phyloP scores from a whole-genome alignment of 225 moss, liverwort and hornwort species.

The Polytrichum commune region DNA sequence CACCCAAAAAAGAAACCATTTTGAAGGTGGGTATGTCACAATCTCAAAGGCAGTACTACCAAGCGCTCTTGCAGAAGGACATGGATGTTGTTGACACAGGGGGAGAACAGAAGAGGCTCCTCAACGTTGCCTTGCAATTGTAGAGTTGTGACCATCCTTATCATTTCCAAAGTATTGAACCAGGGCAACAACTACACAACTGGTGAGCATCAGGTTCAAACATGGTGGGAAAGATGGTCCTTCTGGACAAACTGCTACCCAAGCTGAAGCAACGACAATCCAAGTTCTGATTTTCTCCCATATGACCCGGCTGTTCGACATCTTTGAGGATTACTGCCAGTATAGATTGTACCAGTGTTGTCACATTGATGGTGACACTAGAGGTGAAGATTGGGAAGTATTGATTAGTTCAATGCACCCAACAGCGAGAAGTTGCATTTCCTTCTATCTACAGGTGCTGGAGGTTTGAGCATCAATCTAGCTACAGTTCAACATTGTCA shows the following conservation, averaged over 20 bases:
- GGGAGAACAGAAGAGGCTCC: conserved; percentile 93
- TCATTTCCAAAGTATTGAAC: conserved; percentile 95
- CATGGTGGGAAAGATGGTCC: conserved; percentile 97
- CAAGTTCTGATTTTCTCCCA: conserved; percentile 97
- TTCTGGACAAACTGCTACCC: conserved; percentile 90
- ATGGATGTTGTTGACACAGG: conserved; percentile 98
- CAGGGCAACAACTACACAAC: conserved; percentile 92
- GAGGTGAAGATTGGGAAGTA: conserved; percentile 96
- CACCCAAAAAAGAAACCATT: conserved; percentile 95
- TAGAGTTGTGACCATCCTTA: conserved; percentile 99
- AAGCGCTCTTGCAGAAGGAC: conserved; percentile 93
- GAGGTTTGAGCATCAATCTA: conserved; percentile 93
- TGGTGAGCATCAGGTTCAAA: conserved; percentile 87
- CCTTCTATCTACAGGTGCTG: conserved; percentile 89
- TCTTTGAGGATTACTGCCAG: conserved; percentile 95
- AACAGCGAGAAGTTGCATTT: conserved; percentile 95
- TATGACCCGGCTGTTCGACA: conserved; percentile 96
- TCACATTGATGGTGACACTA: conserved; percentile 95
- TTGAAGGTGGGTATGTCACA: conserved; percentile 98
- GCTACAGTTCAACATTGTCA: conserved; percentile 98
- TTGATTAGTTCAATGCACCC: conserved; percentile 83
- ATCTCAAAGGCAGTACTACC: conserved; percentile 92
- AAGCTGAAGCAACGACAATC: conserved; percentile 94
- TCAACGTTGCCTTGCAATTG: conserved; percentile 98
- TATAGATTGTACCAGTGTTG: conserved; percentile 77